Evolutionary conservation across 1,284 basidiomycete species (phyloP), one percentile per base, ranked within the genome.

Genomic region (Coriolopsis trogii): DNA sequence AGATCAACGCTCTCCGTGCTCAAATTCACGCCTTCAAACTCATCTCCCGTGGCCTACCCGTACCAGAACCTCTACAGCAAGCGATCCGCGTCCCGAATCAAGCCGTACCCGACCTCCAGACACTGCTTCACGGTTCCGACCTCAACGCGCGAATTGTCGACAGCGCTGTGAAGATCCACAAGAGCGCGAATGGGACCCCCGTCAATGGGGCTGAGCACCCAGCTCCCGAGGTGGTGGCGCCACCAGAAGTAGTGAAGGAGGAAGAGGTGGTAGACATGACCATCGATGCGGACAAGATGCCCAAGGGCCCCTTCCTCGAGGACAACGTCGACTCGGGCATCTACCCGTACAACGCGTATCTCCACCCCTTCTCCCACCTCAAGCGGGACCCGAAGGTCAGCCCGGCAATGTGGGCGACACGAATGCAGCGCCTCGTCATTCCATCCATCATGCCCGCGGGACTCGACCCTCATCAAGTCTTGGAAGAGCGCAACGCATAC

Each of bases 291-390:
- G 64, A 67, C 10, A 81, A 87, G 58, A 67, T 85, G 51, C 82
- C 87, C 23, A 85, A 85, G 59, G 85, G 81, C 0, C 80, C 83
- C 2, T 86, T 85, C 66, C 77, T 92, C 38, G 93, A 95, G 60
- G 88, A 93, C 67, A 86, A 96, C 66, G 74, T 82, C 40, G 79
- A 82, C 55, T 94, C 92, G 3, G 80, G 85, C 44, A 87, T 98
- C 52, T 96, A 97, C 66, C 96, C 96, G 0, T 98, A 96, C 79
- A 98, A 98, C 69, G 88, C 95, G n/a, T 97, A 88, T 69, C 78
- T 81, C 23, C 85, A 95, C 64, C 96, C 96, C 0, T 89, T 92
- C 63, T 80, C 87, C 3, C 85, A 89, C 61, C 82, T 92, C 57
- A 82, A 83, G 55, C 81, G 84, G 23, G 77, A 81, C 39, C 69